Base-by-base conservation (phyloP, 352 stramenopile species). In the Pythium brassicae region DNA sequence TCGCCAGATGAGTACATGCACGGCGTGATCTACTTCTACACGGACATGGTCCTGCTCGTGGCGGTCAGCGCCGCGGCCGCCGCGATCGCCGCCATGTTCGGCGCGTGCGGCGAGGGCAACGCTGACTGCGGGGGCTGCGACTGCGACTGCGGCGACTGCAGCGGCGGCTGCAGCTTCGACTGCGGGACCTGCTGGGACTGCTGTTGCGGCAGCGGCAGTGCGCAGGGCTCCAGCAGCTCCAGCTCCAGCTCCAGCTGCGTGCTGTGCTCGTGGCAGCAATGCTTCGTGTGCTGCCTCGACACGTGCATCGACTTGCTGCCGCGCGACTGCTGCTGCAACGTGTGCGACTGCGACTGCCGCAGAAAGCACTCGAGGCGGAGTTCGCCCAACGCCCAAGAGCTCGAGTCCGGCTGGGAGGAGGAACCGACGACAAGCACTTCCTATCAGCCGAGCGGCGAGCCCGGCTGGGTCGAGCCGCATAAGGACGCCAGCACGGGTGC, bases 1-100 rank as follows among this genome's bases (percentile, higher is more conserved):
- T 80, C 72, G 17, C 75, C 75, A 0, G 75, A 85, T 50, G 75
- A 85, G 60, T 82, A 82, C 70, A 85, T 85, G 72, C 76, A 76
- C 58, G 75, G 75, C 49, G 74, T 85, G 48, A 72, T 85, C 55
- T 83, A 83, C 57, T 85, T 85, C 50, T 85, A 85, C 68, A 76
- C 74, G 44, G 75, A 85, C 55, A 74, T 85, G 53, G 67, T 85
- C 39, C 63, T 81, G 50, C 62, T 85, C 44, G 60, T 75, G 32
- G 68, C 69, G 22, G 58, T 73, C 48, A 51, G 58, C 29, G 68
- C 71, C 58, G 69, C 75, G 35, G 56, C 77, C 20, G 69, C 65
- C 12, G 71, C 59, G 9, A 59, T 77, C 25, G 60, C n/a, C 17
- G 53, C 43, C 7, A n/a, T 42, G 11, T 15, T 32, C 19, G n/a